Conservation (phyloP, 257 asterid species). For the Przewalskia tangutica region DNA sequence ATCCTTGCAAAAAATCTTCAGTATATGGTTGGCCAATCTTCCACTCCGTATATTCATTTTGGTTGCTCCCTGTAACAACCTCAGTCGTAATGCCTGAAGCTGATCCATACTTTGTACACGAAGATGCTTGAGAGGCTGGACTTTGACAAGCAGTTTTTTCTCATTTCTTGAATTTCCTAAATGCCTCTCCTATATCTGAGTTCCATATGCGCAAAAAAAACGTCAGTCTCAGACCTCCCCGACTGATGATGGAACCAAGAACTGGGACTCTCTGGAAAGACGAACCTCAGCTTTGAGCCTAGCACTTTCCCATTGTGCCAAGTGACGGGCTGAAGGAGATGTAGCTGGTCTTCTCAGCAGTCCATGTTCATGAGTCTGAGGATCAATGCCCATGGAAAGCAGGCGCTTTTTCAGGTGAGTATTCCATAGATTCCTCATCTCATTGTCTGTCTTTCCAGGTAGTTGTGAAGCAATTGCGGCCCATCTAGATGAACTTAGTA, state of each 20-base stretch:
- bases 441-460: slow-evolving; percentile 90
- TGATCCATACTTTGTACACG: slow-evolving; percentile 39
- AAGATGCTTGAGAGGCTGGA: slow-evolving; percentile 23
- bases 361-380: slow-evolving; percentile 68
- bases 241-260: slow-evolving; percentile 21
- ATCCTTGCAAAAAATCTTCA: slow-evolving; percentile 16
- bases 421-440: slow-evolving; percentile 92
- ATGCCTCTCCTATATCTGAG: slow-evolving; percentile 72
- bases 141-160: slow-evolving; percentile 20
- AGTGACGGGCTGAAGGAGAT: slow-evolving; percentile 78
- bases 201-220: slow-evolving; percentile 76
- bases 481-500: slow-evolving; percentile 42
- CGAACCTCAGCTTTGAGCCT: slow-evolving; percentile 94
- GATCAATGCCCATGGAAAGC: slow-evolving; percentile 69
- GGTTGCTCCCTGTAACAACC: slow-evolving; percentile 16
- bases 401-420: slow-evolving; percentile 82
- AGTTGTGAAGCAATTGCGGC: slow-evolving; percentile 89
- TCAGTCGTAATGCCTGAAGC: slow-evolving; percentile 38
- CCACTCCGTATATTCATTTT: slow-evolving; percentile 19
- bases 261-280: slow-evolving; percentile 53
- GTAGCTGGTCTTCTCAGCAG: slow-evolving; percentile 19
- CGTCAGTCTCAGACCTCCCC: slow-evolving; percentile 31
- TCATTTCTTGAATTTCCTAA: slow-evolving; percentile 31
- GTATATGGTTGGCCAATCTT: slow-evolving; percentile 18
- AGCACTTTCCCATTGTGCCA: slow-evolving; percentile 99